Conservation (phyloP, 1,284 basidiomycete genomes). For the Irpex lacteus region DNA sequence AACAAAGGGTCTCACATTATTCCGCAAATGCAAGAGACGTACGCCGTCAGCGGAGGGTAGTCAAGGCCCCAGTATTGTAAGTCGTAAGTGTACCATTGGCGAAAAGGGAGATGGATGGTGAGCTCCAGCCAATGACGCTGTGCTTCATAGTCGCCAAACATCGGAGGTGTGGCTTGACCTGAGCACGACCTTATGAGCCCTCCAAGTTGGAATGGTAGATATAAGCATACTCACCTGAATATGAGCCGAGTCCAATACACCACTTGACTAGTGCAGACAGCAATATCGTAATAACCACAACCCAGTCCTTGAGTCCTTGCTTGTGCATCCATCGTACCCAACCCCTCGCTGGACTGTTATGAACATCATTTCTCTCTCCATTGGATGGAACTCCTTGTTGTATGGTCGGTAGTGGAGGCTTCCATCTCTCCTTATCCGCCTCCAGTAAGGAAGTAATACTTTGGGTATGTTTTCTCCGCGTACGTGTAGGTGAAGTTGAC, state of each 20-base stretch:
- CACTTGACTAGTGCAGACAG: constrained; percentile 61
- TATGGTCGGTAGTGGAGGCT: constrained; percentile 3
- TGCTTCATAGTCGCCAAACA: constrained; percentile 92
- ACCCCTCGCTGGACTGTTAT: constrained; percentile 37
- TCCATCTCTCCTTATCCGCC: constrained; percentile 24
- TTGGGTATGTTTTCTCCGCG: constrained; percentile 19
- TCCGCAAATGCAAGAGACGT: constrained; percentile 81
- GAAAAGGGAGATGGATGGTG: constrained; percentile 71
- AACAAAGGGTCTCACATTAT: constrained; percentile 35
- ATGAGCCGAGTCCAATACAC: constrained; percentile 71
- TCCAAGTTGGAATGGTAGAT: not conserved
- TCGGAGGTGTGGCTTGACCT: constrained; percentile 74
- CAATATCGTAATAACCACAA: constrained; percentile 51
- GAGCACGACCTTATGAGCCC: not conserved
- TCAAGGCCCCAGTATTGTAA: constrained; percentile 90
- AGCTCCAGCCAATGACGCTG: constrained; percentile 95
- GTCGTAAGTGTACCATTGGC: constrained; percentile 86
- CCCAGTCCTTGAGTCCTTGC: constrained; percentile 54
- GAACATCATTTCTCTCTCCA: constrained; percentile 29
- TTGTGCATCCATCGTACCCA: constrained; percentile 80
- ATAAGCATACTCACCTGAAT: constrained; percentile 64
- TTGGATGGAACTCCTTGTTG: not conserved
- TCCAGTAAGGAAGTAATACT: constrained; percentile 37
- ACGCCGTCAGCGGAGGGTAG: constrained; percentile 91
- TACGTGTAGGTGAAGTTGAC: constrained; percentile 16